Percentiles rank a stretch among this genome's conserved stretches.
Evolutionary conservation across 768 basidiomycete genomes (phyloP).

Genomic region (Chlorophyllum brunneum): DNA sequence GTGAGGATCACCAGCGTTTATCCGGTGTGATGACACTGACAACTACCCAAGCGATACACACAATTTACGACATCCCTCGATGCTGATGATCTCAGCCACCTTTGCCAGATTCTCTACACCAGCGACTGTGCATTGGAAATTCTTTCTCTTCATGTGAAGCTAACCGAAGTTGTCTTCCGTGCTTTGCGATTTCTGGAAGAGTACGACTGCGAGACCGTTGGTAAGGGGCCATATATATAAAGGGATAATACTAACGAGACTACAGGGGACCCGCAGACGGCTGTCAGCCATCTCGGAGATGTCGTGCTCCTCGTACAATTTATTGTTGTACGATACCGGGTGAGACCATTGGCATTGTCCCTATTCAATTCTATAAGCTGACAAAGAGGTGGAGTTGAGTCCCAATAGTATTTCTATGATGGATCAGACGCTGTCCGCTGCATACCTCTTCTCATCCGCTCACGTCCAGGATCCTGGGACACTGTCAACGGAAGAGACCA

Average conservation of each 20-base stretch:
- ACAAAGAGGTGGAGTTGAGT: background rate
- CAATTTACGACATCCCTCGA: constrained; percentile 49
- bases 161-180: constrained; percentile 63
- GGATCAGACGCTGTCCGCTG: constrained; percentile 12
- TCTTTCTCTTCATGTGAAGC: constrained; percentile 59
- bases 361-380: background rate
- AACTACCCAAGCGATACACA: constrained; percentile 50
- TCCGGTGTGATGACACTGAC: background rate
- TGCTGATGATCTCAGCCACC: constrained; percentile 63
- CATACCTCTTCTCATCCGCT: constrained; percentile 46
- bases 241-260: constrained; percentile 5
- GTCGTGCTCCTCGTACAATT: constrained; percentile 75
- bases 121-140: constrained; percentile 63
- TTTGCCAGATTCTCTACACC: constrained; percentile 63
- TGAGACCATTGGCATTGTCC: constrained; percentile 22
- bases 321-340: constrained; percentile 62
- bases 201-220: constrained; percentile 79
- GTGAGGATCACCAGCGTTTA: constrained; percentile 13
- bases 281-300: constrained; percentile 72
- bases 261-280: constrained; percentile 80
- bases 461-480: constrained; percentile 44
- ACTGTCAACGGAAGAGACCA: constrained; percentile 41
- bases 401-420: constrained; percentile 2
- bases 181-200: constrained; percentile 60
- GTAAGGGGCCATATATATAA: constrained; percentile 38